Conservation (phyloP, 2,329 filamentous ascomycete genomes). For the Cryphonectria naterciae region DNA sequence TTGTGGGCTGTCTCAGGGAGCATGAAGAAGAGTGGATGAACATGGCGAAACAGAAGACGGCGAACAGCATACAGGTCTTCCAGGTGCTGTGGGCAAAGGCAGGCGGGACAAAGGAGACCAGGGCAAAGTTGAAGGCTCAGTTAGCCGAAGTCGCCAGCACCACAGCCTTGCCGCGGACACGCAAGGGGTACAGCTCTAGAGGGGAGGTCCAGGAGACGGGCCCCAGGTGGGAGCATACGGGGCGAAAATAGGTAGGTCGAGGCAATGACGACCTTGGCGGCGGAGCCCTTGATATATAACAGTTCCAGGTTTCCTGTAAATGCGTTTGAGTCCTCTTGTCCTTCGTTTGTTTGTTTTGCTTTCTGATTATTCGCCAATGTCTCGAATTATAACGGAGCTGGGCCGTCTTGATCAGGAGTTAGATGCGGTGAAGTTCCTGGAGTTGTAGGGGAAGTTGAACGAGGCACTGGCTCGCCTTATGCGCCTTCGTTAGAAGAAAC, state of each 20-base stretch:
- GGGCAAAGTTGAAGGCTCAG: constrained; percentile 47
- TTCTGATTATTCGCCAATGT: too few species aligned
- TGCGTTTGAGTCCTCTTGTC: too few species aligned
- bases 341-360: too few species aligned
- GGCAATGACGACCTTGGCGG: constrained; percentile 64
- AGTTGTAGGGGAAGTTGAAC: too few species aligned
- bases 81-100: constrained; percentile 44
- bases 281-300: constrained; percentile 50
- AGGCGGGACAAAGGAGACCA: constrained; percentile 44
- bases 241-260: constrained; percentile 68
- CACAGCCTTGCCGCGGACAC: constrained; percentile 44
- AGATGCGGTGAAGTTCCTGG: too few species aligned
- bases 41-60: constrained; percentile 41
- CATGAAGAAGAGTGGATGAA: constrained; percentile 39
- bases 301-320: too few species aligned
- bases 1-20: constrained; percentile 44
- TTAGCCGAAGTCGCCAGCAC: constrained; percentile 41
- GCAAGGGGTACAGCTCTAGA: constrained; percentile 51
- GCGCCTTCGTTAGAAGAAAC: too few species aligned
- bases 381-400: too few species aligned
- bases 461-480: too few species aligned
- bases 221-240: constrained; percentile 50
- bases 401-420: too few species aligned
- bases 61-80: constrained; percentile 42
- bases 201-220: constrained; percentile 51